Conservation (phyloP, 305 asterid genomes). For the Solanum hybrid region DNA sequence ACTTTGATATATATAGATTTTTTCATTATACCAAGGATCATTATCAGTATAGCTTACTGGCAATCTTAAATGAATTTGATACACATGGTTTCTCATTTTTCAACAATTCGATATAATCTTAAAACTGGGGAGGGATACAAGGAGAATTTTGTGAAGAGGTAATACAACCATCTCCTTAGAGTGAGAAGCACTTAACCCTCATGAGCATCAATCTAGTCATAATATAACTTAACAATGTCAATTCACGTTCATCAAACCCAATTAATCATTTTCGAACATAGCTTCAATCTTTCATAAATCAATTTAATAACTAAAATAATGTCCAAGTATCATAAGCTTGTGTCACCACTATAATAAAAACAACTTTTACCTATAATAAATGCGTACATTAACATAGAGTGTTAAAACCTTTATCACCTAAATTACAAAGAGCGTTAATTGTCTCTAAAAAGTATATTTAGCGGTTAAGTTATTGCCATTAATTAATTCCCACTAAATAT, state of each 20-base stretch:
- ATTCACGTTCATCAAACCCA: background rate
- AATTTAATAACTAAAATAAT: too few relatives aligned
- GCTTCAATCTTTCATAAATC: background rate
- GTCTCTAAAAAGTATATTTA: too few relatives aligned
- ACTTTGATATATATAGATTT: too few relatives aligned
- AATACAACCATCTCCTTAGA: background rate
- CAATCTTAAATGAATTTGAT: background rate
- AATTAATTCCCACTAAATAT: background rate
- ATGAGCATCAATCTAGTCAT: background rate
- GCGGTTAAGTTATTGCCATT: background rate
- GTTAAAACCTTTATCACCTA: background rate
- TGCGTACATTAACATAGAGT: background rate
- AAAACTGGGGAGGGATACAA: background rate
- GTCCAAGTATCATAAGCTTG: background rate
- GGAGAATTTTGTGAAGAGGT: background rate
- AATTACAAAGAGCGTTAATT: too few relatives aligned
- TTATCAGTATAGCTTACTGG: background rate
- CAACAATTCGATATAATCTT: background rate
- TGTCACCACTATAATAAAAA: background rate
- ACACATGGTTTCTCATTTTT: background rate
- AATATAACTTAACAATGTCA: background rate
- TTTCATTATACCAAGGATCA: too few relatives aligned
- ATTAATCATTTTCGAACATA: background rate
- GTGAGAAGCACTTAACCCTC: background rate
- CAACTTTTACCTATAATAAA: background rate